Base-by-base conservation (phyloP, 495 filamentous ascomycete genomes). In the Penicillium robsamsonii region DNA sequence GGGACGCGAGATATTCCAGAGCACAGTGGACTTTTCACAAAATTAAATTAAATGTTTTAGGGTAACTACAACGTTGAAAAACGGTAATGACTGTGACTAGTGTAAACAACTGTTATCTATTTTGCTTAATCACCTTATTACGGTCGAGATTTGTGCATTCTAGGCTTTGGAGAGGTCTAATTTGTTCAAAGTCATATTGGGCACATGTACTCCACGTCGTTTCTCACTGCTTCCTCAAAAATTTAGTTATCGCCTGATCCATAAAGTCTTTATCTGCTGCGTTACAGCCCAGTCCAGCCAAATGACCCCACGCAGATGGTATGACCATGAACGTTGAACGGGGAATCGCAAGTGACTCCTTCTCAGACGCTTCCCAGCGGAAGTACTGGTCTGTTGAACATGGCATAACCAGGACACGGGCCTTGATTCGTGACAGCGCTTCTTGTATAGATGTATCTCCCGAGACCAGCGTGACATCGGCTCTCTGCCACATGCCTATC, bases 311-410 rank as follows among this genome's bases (percentile, higher is more conserved):
- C 30, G 85, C 78, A 0, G 78, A 81, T 6, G 82, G 82, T 42
- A 86, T 82, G 0, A 74, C 57, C 5, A 69, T 69, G 53, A 82
- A 60, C 49, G 77, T 60, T 13, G 81, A 75, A 79, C 78, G 57
- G 73, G 65, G 31, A 60, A 22, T 43, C 4, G 18, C 17, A 1
- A 3, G 18, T 12, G 41, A n/a, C 64, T 58, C 86, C 78, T 63
- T 87, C 77, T 62, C 72, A 72, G 55, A 81, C 0, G 80, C 83
- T 47, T 87, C 81, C 64, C 84, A 81, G 3, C 75, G 78, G 62
- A 88, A 88, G 64, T 88, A 88, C 17, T 87, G 70, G 60, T 88
- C 85, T 0, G 83, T 86, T 46, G 81, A 74, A 29, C 76, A 70
- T 1, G 85, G 84, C 30, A 87, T 71, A 0, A 87, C 76, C 17